These are phyloP conservation scores for Trichoderma brevicompactum DNA, from an alignment of 2,329 filamentous ascomycete species.

Conservation along the genomic window DNA sequence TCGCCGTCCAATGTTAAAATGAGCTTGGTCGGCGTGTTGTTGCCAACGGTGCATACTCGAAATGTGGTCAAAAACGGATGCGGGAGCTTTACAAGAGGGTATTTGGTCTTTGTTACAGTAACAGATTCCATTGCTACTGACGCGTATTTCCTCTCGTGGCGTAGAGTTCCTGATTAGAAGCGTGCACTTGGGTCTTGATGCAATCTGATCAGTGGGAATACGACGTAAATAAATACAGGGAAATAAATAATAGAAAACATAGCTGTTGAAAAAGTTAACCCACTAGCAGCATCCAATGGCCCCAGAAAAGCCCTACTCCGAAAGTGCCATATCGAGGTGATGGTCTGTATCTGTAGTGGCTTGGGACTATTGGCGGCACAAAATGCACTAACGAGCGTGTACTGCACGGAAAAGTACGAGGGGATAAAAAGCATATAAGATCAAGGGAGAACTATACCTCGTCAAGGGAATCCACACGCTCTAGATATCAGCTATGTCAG, in stretches of 20 bases:
- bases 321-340: too few relatives aligned
- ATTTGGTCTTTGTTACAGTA: background rate
- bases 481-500: too few relatives aligned
- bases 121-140: background rate
- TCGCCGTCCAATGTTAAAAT: slow-evolving; percentile 34
- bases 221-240: background rate
- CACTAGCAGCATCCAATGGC: too few relatives aligned
- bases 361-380: slow-evolving; percentile 1
- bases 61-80: slow-evolving; percentile 32
- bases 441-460: background rate
- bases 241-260: background rate
- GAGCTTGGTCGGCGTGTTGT: slow-evolving; percentile 31
- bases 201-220: too few relatives aligned
- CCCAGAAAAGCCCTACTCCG: too few relatives aligned
- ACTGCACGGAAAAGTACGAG: background rate
- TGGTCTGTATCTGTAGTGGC: background rate
- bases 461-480: background rate
- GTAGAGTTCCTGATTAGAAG: too few relatives aligned
- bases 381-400: background rate
- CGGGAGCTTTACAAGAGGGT: slow-evolving; percentile 22
- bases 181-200: too few relatives aligned
- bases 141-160: too few relatives aligned
- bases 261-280: too few relatives aligned
- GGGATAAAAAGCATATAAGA: background rate
- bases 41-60: slow-evolving; percentile 33